Percentiles rank a stretch among this genome's conserved stretches.
Evolutionary conservation across 768 basidiomycete species (phyloP).

Genomic region (Leucocoprinus sp.): DNA sequence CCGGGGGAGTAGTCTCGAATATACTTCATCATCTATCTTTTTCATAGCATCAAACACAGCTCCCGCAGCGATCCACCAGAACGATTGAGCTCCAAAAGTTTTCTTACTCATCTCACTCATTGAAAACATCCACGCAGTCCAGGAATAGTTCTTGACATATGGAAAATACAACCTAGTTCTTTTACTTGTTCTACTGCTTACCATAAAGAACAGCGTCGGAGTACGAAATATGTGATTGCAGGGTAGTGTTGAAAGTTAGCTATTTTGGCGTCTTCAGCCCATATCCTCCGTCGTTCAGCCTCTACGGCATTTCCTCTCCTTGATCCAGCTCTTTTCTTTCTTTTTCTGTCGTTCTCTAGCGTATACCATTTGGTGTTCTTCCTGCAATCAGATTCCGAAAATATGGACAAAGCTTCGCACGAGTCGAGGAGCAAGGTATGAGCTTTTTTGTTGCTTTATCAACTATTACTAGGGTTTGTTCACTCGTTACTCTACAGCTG

Average conservation of each 20-base stretch:
- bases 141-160: no score
- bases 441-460: slow-evolving; percentile 1
- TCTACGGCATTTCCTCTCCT: slow-evolving; percentile 30
- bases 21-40: no score
- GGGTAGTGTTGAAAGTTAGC: slow-evolving; percentile 6
- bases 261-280: slow-evolving; percentile 3
- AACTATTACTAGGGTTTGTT: not conserved
- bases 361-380: slow-evolving; percentile 6
- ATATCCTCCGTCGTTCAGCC: slow-evolving; percentile 16
- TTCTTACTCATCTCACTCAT: no score
- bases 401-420: slow-evolving; percentile 22
- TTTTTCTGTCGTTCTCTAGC: slow-evolving; percentile 17
- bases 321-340: slow-evolving; percentile 28
- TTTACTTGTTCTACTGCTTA: no score
- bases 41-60: no score
- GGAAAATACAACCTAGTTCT: no score
- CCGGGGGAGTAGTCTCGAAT: no score
- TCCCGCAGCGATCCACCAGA: no score
- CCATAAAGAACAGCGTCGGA: no score
- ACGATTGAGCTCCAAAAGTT: no score
- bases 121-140: no score
- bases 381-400: not conserved
- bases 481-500: slow-evolving; percentile 34
- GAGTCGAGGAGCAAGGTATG: slow-evolving; percentile 35
- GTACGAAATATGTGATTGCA: slow-evolving; percentile 12